A percentile compares a stretch with the other conserved stretches of the same genome.
These are phyloP conservation scores for Stemphylium vesicarium DNA, from an alignment of 2,329 filamentous ascomycete species.

Conservation along the genomic window DNA sequence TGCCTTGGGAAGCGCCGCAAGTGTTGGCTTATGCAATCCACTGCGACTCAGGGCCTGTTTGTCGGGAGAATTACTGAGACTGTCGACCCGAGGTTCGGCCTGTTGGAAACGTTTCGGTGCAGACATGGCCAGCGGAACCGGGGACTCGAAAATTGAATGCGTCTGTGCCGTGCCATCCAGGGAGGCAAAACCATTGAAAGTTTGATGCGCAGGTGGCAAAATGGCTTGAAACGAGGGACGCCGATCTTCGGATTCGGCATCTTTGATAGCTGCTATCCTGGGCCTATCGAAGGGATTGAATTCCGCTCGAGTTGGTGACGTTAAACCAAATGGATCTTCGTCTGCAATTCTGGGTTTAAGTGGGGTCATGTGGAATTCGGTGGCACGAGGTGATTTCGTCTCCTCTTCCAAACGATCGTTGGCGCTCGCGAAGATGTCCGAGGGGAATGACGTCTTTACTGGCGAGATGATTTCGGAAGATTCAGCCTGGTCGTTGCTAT, in stretches of 20 bases:
- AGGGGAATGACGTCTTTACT: slow-evolving; percentile 46
- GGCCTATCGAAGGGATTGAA: slow-evolving; percentile 44
- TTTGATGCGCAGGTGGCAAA: slow-evolving; percentile 42
- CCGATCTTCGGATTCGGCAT: slow-evolving; percentile 32
- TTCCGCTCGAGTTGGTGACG: slow-evolving; percentile 51
- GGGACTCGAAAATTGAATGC: slow-evolving; percentile 24
- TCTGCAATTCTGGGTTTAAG: slow-evolving; percentile 41
- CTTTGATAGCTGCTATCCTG: slow-evolving; percentile 22
- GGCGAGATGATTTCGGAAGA: slow-evolving; percentile 47
- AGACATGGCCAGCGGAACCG: slow-evolving; percentile 16
- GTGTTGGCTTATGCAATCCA: slow-evolving; percentile 15
- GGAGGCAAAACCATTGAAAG: slow-evolving; percentile 44
- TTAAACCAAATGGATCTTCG: slow-evolving; percentile 47
- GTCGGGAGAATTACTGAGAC: slow-evolving; percentile 29
- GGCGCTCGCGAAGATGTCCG: slow-evolving; percentile 33
- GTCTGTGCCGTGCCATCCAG: slow-evolving; percentile 44
- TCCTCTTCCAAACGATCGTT: slow-evolving; percentile 47
- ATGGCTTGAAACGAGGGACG: slow-evolving; percentile 48
- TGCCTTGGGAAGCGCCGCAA: slow-evolving; percentile 16
- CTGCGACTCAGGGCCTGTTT: slow-evolving; percentile 15
- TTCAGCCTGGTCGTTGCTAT: not conserved
- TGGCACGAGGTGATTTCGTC: slow-evolving; percentile 41
- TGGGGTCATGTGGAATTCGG: slow-evolving; percentile 49
- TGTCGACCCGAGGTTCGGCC: slow-evolving; percentile 30
- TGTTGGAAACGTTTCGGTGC: slow-evolving; percentile 16